Percentiles rank a stretch among this genome's conserved stretches.
Evolutionary conservation across 2,329 filamentous ascomycete genomes (phyloP).

Genomic region (Malbranchea zuffiana): DNA sequence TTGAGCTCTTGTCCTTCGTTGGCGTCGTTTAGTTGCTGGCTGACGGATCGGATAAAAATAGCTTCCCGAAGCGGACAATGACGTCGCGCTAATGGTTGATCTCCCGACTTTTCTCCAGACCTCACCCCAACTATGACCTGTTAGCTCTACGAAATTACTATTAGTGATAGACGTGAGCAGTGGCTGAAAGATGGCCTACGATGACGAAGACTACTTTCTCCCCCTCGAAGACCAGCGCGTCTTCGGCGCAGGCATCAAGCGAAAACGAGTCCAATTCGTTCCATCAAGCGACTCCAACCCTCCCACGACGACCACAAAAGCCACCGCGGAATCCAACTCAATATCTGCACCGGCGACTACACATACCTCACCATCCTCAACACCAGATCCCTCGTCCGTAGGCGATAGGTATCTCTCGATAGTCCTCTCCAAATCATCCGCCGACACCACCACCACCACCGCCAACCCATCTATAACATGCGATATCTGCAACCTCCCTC

Average conservation of each 20-base stretch:
- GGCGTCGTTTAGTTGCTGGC: no score
- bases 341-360: slow-evolving; percentile 21
- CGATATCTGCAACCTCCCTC: slow-evolving; percentile 50
- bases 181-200: slow-evolving; percentile 19
- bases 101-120: no score
- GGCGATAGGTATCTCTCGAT: slow-evolving; percentile 39
- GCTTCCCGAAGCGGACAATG: no score
- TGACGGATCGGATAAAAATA: no score
- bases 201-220: slow-evolving; percentile 47
- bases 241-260: slow-evolving; percentile 53
- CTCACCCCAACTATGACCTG: no score
- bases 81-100: no score
- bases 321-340: slow-evolving; percentile 12
- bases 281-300: slow-evolving; percentile 34
- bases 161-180: no score
- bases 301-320: slow-evolving; percentile 23
- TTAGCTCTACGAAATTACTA: no score
- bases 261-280: slow-evolving; percentile 51
- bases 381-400: slow-evolving; percentile 12
- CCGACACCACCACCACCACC: background rate
- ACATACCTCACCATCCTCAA: slow-evolving; percentile 17
- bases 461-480: slow-evolving; percentile 32
- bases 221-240: slow-evolving; percentile 49
- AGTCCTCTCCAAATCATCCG: slow-evolving; percentile 26
- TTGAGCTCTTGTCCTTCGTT: no score